phyloP scores from a whole-genome alignment of 176 grass and related monocot species.

The Oryza punctata region DNA sequence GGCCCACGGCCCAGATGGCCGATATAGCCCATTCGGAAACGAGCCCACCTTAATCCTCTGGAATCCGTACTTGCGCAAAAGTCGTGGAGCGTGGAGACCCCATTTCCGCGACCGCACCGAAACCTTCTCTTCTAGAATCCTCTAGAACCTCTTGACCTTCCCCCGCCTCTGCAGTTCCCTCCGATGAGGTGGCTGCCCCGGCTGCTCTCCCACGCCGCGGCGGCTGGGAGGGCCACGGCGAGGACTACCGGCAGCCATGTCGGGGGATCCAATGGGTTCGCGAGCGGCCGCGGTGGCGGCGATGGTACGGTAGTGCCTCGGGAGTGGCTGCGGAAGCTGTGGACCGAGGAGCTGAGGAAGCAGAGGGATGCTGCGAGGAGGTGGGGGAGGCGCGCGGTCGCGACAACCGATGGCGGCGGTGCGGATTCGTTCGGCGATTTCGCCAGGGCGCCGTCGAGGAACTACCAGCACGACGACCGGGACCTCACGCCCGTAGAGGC shows the following conservation, averaged over 20 bases:
- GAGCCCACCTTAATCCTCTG: no score
- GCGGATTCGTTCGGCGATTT: constrained; percentile 7
- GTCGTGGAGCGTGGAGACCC: no score
- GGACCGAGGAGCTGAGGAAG: constrained; percentile 43
- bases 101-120: neutral
- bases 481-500: constrained; percentile 34
- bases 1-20: no score
- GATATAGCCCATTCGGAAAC: no score
- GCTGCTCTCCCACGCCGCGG: constrained; percentile 35
- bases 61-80: no score
- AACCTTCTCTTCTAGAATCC: constrained; percentile 36
- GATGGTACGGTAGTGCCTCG: constrained; percentile 33
- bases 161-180: neutral
- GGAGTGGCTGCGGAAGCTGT: constrained; percentile 55
- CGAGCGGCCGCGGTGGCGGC: constrained; percentile 20
- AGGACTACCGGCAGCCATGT: constrained; percentile 1
- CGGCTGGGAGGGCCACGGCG: constrained; percentile 28
- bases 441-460: constrained; percentile 20
- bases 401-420: neutral
- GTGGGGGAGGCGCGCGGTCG: neutral
- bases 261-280: constrained; percentile 38
- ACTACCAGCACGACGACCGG: constrained; percentile 11
- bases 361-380: constrained; percentile 35
- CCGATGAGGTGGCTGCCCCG: constrained; percentile 43
- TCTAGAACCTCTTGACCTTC: constrained; percentile 8